Evolutionary conservation across 2,329 filamentous ascomycete genomes (phyloP).

Genomic region (Xylariaceae sp.): DNA sequence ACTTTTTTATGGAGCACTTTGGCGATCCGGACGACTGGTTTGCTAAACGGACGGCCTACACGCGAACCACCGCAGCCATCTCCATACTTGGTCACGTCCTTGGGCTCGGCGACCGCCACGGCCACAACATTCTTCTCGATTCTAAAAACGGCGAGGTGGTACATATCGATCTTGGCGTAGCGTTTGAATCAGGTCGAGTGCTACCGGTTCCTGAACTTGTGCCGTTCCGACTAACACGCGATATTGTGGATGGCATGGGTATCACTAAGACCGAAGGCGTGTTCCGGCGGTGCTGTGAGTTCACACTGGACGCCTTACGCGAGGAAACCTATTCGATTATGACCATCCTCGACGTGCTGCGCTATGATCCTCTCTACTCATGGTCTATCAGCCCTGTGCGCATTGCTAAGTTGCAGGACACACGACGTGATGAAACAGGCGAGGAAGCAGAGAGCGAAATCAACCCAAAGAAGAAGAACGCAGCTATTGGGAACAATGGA

Average conservation of each 20-base stretch:
- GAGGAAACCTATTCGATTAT: conserved; percentile 97
- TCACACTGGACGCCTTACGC: conserved; percentile 92
- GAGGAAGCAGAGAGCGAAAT: conserved; percentile 48
- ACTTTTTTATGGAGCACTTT: conserved; percentile 97
- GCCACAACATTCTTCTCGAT: conserved; percentile 95
- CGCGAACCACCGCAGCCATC: conserved; percentile 89
- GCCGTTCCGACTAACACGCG: conserved; percentile 90
- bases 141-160: conserved; percentile 89
- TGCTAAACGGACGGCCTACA: conserved; percentile 84
- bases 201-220: conserved; percentile 94
- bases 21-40: conserved; percentile 97
- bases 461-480: conserved; percentile 49
- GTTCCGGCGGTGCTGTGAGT: conserved; percentile 97
- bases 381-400: conserved; percentile 85
- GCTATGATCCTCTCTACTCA: conserved; percentile 96
- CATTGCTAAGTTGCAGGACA: conserved; percentile 68
- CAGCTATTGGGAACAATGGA: conserved; percentile 33
- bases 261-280: conserved; percentile 94
- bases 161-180: conserved; percentile 95
- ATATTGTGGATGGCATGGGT: conserved; percentile 97
- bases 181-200: conserved; percentile 96
- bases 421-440: conserved; percentile 54
- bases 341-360: conserved; percentile 95
- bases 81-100: conserved; percentile 94
- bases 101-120: conserved; percentile 91